A percentile compares a stretch with the other conserved stretches of the same genome.
Evolutionary conservation across 495 filamentous ascomycete genomes (phyloP).

Genomic region (Penicillium riverlandense): DNA sequence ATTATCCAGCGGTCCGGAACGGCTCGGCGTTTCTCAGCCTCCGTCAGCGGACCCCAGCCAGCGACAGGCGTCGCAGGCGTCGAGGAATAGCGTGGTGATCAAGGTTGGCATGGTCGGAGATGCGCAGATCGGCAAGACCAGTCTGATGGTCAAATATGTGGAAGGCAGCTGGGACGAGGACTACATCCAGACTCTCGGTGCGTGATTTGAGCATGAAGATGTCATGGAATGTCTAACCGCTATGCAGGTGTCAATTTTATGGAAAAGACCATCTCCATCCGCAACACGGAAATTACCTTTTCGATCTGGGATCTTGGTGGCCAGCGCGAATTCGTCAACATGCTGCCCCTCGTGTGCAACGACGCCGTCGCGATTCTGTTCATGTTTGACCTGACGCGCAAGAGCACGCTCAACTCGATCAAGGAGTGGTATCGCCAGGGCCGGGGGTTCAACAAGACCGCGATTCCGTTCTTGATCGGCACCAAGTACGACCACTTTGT

Average conservation of each 20-base stretch:
- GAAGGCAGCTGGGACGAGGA: slow-evolving; percentile 99
- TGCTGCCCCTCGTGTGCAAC: slow-evolving; percentile 97
- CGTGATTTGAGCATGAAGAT: slow-evolving; percentile 1
- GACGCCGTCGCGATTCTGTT: slow-evolving; percentile 97
- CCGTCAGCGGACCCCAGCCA: slow-evolving; percentile 35
- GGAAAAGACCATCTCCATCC: slow-evolving; percentile 99
- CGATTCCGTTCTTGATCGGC: slow-evolving; percentile 91
- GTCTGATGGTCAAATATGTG: slow-evolving; percentile 98
- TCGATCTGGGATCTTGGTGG: slow-evolving; percentile 98
- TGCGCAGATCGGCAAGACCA: slow-evolving; percentile 98
- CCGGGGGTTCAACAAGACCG: slow-evolving; percentile 97
- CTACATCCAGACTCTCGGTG: slow-evolving; percentile 96
- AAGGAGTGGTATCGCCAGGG: slow-evolving; percentile 99
- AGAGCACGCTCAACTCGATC: slow-evolving; percentile 96
- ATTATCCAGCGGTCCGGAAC: slow-evolving; percentile 39
- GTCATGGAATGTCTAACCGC: too few relatives aligned
- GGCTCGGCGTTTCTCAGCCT: slow-evolving; percentile 30
- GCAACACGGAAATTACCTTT: slow-evolving; percentile 99
- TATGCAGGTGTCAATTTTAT: slow-evolving; percentile 87
- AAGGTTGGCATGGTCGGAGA: slow-evolving; percentile 99
- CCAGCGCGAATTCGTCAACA: slow-evolving; percentile 98
- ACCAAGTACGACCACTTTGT: slow-evolving; percentile 99
- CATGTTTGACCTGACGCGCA: slow-evolving; percentile 98
- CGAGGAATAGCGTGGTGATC: slow-evolving; percentile 88
- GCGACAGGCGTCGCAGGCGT: slow-evolving; percentile 33